A percentile compares a stretch with the other conserved stretches of the same genome.
These are phyloP conservation scores for Zasmidium citrigriseum DNA, from an alignment of 2,329 filamentous ascomycete species.

Conservation along the genomic window DNA sequence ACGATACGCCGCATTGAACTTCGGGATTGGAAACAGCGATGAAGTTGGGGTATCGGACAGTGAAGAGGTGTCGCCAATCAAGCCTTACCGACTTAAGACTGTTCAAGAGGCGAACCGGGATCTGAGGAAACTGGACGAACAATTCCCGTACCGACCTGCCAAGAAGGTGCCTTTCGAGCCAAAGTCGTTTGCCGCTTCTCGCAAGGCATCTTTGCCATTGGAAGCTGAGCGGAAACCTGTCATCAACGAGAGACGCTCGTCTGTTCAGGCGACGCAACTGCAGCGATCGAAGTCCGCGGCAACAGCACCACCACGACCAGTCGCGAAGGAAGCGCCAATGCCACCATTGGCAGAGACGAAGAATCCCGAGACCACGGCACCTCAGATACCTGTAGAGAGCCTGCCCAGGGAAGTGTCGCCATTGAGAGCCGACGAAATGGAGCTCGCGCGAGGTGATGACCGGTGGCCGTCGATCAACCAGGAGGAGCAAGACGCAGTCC, in stretches of 20 bases:
- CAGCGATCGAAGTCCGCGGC: not conserved
- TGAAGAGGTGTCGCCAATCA: not conserved
- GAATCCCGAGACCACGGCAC: not conserved
- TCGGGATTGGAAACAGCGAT: not conserved
- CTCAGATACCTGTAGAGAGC: not conserved
- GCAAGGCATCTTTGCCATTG: not conserved
- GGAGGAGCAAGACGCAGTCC: not conserved
- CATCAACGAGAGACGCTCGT: not conserved
- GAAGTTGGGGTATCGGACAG: not conserved
- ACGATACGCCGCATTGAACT: constrained; percentile 2
- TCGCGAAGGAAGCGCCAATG: not conserved
- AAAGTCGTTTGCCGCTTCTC: not conserved
- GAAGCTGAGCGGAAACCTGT: not conserved
- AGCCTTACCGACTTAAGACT: not conserved
- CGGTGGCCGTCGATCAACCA: not conserved
- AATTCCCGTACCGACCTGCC: not conserved
- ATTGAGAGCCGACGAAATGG: not conserved
- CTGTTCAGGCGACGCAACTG: not conserved
- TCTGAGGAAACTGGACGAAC: not conserved
- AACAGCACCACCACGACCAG: not conserved
- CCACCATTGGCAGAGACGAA: not conserved
- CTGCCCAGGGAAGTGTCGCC: not conserved
- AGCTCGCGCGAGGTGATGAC: not conserved
- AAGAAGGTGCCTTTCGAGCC: not conserved
- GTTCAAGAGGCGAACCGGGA: not conserved